A percentile compares a stretch with the other conserved stretches of the same genome.
Conservation (phyloP, 768 basidiomycete genomes). For the Termitomyces sp. region DNA sequence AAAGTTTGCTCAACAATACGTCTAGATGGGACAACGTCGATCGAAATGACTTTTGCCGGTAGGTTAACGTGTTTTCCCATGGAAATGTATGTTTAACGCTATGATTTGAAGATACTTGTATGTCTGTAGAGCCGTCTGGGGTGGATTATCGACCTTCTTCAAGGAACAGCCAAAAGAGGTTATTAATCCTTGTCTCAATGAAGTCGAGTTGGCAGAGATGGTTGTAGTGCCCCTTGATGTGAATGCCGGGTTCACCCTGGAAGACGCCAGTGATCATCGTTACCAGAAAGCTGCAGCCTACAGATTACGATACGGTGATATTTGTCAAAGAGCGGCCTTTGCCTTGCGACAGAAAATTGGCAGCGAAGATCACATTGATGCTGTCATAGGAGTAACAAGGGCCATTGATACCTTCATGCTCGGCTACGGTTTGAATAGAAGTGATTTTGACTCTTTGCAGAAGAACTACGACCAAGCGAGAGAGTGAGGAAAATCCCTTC, state of each 20-base stretch:
- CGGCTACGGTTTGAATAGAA: constrained; percentile 59
- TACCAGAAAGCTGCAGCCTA: constrained; percentile 60
- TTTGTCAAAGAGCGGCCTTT: constrained; percentile 63
- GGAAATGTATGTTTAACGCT: not conserved
- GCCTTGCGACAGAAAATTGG: constrained; percentile 56
- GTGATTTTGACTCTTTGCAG: constrained; percentile 57
- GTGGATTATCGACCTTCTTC: constrained; percentile 67
- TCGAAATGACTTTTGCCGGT: constrained; percentile 86
- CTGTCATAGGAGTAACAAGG: constrained; percentile 65
- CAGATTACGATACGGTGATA: constrained; percentile 59
- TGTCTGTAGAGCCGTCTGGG: constrained; percentile 71
- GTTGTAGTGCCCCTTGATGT: constrained; percentile 63
- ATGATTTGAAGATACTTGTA: constrained; percentile 49
- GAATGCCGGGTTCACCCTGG: constrained; percentile 69
- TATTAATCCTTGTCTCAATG: constrained; percentile 54
- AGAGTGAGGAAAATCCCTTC: constrained; percentile 38
- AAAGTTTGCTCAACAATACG: constrained; percentile 50
- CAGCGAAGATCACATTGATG: constrained; percentile 84
- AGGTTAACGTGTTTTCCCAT: constrained; percentile 13
- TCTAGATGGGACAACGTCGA: constrained; percentile 58
- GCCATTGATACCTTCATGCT: constrained; percentile 75
- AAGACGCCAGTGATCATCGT: constrained; percentile 66
- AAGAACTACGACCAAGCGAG: constrained; percentile 61
- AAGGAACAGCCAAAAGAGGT: constrained; percentile 55
- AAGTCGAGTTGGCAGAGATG: constrained; percentile 66